Percentiles rank a stretch among this genome's conserved stretches.
phyloP scores from a whole-genome alignment of 2,329 filamentous ascomycete species.

The Leptosphaerulina australis region DNA sequence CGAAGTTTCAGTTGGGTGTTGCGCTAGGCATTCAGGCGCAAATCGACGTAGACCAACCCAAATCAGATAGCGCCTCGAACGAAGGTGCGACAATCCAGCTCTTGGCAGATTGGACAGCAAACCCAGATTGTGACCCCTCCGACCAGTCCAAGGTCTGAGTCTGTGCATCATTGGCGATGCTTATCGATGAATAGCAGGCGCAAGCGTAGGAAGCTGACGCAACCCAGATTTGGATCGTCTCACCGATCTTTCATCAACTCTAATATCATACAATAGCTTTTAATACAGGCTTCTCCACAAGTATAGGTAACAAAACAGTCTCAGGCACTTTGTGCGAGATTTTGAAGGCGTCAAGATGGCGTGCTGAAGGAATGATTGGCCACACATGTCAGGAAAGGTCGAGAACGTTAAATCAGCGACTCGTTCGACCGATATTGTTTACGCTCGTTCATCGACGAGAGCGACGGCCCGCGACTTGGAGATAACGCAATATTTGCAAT shows the following conservation, averaged over 20 bases:
- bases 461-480: slow-evolving; percentile 6
- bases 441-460: neutral
- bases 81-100: slow-evolving; percentile 38
- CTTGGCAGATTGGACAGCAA: slow-evolving; percentile 8
- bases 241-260: slow-evolving; percentile 15
- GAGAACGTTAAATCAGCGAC: neutral
- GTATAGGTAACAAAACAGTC: slow-evolving; percentile 9
- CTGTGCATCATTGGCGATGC: slow-evolving; percentile 18
- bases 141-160: slow-evolving; percentile 11
- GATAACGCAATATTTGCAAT: neutral
- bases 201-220: slow-evolving; percentile 26
- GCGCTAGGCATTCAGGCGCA: slow-evolving; percentile 28
- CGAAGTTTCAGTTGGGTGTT: slow-evolving; percentile 25
- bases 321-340: slow-evolving; percentile 10
- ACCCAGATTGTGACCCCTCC: slow-evolving; percentile 26
- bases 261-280: slow-evolving; percentile 18
- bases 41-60: slow-evolving; percentile 23
- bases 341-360: slow-evolving; percentile 2
- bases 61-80: slow-evolving; percentile 28
- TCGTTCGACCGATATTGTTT: neutral
- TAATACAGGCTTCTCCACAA: slow-evolving; percentile 19
- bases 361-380: neutral
- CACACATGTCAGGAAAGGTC: neutral
- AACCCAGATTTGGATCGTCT: slow-evolving; percentile 25
- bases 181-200: slow-evolving; percentile 27